These are phyloP conservation scores for Erythrobasidium hasegawianum DNA, from an alignment of 1,284 basidiomycete species.

Conservation along the genomic window DNA sequence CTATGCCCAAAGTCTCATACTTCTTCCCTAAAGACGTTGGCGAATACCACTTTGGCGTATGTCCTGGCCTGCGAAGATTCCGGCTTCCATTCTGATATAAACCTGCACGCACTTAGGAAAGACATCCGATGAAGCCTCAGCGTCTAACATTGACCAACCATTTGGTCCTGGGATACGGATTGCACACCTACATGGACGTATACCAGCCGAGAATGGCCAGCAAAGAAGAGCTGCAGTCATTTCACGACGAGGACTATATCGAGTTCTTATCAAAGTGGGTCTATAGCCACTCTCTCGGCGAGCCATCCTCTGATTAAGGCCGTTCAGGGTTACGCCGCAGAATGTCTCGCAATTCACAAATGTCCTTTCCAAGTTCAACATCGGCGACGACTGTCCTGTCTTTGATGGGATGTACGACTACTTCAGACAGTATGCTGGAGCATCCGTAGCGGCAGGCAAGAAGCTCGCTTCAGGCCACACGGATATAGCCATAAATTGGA, in stretches of 20 bases:
- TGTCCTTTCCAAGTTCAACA: conserved; percentile 44
- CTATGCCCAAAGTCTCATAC: conserved; percentile 65
- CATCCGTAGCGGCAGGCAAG: conserved; percentile 80
- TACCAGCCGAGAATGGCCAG: conserved; percentile 86
- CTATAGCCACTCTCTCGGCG: neutral
- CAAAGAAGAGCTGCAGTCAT: conserved; percentile 79
- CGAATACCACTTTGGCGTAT: conserved; percentile 88
- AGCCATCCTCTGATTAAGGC: neutral
- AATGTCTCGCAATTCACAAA: conserved; percentile 60
- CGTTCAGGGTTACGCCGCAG: conserved; percentile 68
- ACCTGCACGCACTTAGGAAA: conserved; percentile 60
- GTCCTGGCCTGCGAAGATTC: conserved; percentile 44
- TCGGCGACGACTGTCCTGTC: conserved; percentile 80
- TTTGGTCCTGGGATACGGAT: conserved; percentile 89
- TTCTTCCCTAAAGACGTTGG: conserved; percentile 93
- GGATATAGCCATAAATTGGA: conserved; percentile 97
- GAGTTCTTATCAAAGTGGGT: conserved; percentile 83
- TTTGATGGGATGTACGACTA: conserved; percentile 91
- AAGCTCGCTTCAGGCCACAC: conserved; percentile 79
- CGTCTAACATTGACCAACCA: conserved; percentile 90
- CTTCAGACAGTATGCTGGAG: conserved; percentile 85
- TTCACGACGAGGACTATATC: conserved; percentile 90
- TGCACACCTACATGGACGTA: conserved; percentile 94
- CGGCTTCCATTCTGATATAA: neutral
- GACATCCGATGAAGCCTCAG: conserved; percentile 98